Conservation (phyloP, 257 asterid species). For the Anisodus tanguticus region DNA sequence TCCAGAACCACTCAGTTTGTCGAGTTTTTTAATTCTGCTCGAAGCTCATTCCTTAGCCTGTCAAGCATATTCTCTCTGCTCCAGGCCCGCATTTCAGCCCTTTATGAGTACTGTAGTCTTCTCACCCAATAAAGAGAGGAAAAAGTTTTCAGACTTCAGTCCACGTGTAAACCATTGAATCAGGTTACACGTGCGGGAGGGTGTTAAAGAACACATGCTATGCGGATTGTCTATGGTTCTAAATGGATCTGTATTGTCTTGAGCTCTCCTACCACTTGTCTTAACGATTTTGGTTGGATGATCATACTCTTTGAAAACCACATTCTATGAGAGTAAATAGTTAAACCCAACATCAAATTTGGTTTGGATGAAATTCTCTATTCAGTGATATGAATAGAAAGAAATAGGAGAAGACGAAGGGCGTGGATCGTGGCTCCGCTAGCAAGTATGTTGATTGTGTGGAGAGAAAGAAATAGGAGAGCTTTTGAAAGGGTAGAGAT, state of each 20-base stretch:
- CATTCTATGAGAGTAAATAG: slow-evolving; percentile 19
- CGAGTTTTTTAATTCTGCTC: background rate
- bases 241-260: background rate
- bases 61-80: background rate
- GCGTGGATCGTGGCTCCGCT: background rate
- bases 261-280: background rate
- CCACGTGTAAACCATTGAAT: background rate
- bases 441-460: background rate
- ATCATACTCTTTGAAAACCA: background rate
- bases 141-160: slow-evolving; percentile 18
- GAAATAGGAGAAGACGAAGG: slow-evolving; percentile 5
- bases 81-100: slow-evolving; percentile 23
- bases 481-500: background rate
- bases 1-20: background rate
- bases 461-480: slow-evolving; percentile 14
- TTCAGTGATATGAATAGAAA: background rate
- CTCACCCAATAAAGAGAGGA: background rate
- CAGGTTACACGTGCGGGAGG: background rate
- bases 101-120: background rate
- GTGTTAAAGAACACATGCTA: background rate
- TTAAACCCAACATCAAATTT: background rate
- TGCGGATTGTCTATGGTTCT: background rate
- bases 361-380: background rate
- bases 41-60: background rate
- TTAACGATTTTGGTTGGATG: background rate